Percentiles rank a stretch among this genome's conserved stretches.
Conservation (phyloP, 306 rosid genomes). For the Purshia tridentata region DNA sequence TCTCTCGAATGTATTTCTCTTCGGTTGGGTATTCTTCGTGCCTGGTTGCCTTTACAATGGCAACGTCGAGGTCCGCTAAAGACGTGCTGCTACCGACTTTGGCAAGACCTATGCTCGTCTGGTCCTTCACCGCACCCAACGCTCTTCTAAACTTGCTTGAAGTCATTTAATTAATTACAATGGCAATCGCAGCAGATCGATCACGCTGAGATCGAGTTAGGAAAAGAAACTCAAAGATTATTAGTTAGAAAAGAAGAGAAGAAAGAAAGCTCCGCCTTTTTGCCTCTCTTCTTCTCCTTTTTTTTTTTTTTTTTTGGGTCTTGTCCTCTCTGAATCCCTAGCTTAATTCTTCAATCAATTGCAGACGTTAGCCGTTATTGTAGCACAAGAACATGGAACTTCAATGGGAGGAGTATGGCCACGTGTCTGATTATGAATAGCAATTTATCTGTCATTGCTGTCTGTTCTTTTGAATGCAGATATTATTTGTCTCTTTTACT, state of each 20-base stretch:
- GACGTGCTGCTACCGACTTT: constrained; percentile 87
- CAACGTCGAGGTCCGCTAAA: constrained; percentile 80
- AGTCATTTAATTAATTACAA: constrained; percentile 37
- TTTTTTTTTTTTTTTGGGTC: constrained; percentile 7
- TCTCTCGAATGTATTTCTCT: constrained; percentile 72
- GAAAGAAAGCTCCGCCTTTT: constrained; percentile 18
- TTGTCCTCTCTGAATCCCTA: constrained; percentile 17
- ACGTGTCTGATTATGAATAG: not conserved
- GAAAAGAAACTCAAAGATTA: constrained; percentile 12
- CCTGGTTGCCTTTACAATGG: constrained; percentile 86
- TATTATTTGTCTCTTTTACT: too few relatives aligned
- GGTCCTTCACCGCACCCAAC: constrained; percentile 89
- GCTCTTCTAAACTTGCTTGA: constrained; percentile 75
- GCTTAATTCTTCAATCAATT: constrained; percentile 28
- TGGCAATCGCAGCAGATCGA: too few relatives aligned
- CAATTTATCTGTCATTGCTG: not conserved
- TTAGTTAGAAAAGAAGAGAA: constrained; percentile 17
- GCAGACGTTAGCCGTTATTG: constrained; percentile 35
- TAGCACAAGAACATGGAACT: constrained; percentile 45
- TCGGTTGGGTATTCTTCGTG: constrained; percentile 86
- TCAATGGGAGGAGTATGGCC: constrained; percentile 28
- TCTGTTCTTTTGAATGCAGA: too few relatives aligned
- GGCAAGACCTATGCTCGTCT: constrained; percentile 88
- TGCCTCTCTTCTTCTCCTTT: not conserved
- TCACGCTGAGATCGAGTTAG: not conserved